Evolutionary conservation across 108 stramenopile species (phyloP).

Genomic region (Discostella stelligeroides): DNA sequence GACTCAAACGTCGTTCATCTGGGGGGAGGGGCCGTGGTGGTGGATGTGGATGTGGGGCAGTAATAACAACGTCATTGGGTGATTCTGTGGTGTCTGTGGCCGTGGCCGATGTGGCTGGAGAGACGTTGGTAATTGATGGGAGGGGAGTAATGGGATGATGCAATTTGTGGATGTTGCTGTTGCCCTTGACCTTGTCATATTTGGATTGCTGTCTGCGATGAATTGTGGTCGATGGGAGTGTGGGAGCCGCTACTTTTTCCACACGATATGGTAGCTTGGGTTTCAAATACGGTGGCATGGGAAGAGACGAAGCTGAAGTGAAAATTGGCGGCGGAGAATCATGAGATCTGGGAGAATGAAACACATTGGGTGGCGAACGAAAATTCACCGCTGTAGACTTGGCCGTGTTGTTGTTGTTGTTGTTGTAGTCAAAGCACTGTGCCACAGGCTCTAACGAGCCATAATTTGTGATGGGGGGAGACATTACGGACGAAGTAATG

Average conservation of each 20-base stretch:
- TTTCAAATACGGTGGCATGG: neutral
- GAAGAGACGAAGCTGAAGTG: too few relatives aligned
- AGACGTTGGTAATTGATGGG: conserved; percentile 5
- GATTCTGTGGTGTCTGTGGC: conserved; percentile 10
- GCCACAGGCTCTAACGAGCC: neutral
- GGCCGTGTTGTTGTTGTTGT: conserved; percentile 1
- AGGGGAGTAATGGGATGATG: conserved; percentile 9
- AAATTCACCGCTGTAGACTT: too few relatives aligned
- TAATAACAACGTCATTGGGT: neutral
- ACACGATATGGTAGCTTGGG: neutral
- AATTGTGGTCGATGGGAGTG: neutral
- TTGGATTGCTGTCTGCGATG: neutral
- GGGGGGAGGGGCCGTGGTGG: too few relatives aligned
- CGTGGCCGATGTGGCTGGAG: conserved; percentile 16
- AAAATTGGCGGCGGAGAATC: too few relatives aligned
- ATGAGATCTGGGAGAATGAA: too few relatives aligned
- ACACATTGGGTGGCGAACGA: too few relatives aligned
- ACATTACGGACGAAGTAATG: conserved; percentile 1
- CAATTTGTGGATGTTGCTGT: neutral
- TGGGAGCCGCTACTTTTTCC: too few relatives aligned
- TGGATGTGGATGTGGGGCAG: too few relatives aligned
- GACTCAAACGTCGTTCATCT: neutral
- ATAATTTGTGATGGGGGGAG: neutral
- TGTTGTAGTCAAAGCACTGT: neutral
- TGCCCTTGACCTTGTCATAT: neutral